Base-by-base conservation (phyloP, 768 basidiomycete genomes). In the Hypsizygus marmoreus region DNA sequence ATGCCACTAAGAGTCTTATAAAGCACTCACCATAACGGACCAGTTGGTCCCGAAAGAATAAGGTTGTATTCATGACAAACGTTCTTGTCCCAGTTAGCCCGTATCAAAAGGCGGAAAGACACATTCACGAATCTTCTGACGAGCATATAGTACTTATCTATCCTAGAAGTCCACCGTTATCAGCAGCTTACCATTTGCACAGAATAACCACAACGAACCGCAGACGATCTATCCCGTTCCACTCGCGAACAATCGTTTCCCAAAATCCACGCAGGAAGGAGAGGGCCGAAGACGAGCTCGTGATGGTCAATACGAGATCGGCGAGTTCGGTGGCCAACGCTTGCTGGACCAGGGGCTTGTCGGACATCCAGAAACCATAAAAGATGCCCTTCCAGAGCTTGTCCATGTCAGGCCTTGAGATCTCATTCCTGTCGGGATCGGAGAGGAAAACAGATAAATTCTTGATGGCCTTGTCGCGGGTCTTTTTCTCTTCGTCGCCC, bases 281-380 rank as follows among this genome's bases (percentile, higher is more conserved):
- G 2, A 97, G 66, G 2, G 93, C 80, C 31, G 81, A 69, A 17
- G 72, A 47, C 2, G 74, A 68, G 47, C 75, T 68, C 20, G 78
- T 70, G 33, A 95, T 90, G 8, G 73, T 77, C 37, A 97, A 69
- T 4, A 94, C 59, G 29, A 97, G 72, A 53, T 91, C 84, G 13
- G 95, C 88, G 29, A 99, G 69, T 56, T 94, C 90, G 12, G 77
- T 73, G 0, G 95, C 92, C 12, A 99, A 77, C 11, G 84, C 86
- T 63, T 98, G 95, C 63, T 98, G 95, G 6, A 97, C 89, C 7
- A 95, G 77, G 4, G 95, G 95, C 62, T 98, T 99, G 69, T 99
- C 95, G 8, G 95, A 97, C 94, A 97, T 97, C 95, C 95, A 99
- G 69, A 94, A 98, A 63, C 95, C 95, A 66, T 95, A 99, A 65